Percentiles rank a stretch among this genome's conserved stretches.
Conservation (phyloP, 768 basidiomycete species). For the Suillus subluteus region DNA sequence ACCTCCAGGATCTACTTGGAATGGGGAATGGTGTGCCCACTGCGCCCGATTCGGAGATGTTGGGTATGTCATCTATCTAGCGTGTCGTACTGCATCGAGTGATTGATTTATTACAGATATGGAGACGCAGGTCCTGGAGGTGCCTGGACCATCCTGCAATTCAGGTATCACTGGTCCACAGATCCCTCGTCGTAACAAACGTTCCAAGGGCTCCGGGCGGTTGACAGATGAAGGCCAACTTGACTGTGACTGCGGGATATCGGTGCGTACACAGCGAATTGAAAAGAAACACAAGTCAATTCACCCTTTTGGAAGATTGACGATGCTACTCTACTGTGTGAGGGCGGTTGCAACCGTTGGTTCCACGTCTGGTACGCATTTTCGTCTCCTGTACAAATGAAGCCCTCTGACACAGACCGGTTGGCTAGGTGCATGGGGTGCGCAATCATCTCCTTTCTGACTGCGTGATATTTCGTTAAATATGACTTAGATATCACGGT, state of each 20-base stretch:
- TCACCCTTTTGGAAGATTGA: slow-evolving; percentile 45
- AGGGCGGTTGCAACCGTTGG: slow-evolving; percentile 74
- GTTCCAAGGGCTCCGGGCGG: slow-evolving; percentile 16
- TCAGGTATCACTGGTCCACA: not conserved
- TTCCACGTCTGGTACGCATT: slow-evolving; percentile 71
- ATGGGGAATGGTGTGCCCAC: slow-evolving; percentile 14
- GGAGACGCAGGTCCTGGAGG: slow-evolving; percentile 34
- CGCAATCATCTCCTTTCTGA: not conserved
- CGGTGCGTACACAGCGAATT: slow-evolving; percentile 39
- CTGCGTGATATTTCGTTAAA: not conserved
- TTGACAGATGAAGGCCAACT: slow-evolving; percentile 43
- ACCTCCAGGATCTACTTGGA: slow-evolving; percentile 37
- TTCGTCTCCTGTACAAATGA: not conserved
- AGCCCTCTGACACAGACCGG: slow-evolving; percentile 1
- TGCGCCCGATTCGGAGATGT: slow-evolving; percentile 48
- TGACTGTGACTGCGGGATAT: slow-evolving; percentile 73
- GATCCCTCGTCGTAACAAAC: slow-evolving; percentile 5
- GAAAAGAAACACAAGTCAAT: not conserved
- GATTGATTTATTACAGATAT: slow-evolving; percentile 27
- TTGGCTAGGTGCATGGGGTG: slow-evolving; percentile 44
- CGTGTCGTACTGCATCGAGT: not conserved
- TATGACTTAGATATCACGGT: slow-evolving; percentile 59
- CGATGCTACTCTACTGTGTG: slow-evolving; percentile 63
- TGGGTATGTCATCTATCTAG: slow-evolving; percentile 37
- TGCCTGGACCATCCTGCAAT: slow-evolving; percentile 16